Evolutionary conservation across 148 eudicot genomes (phyloP), one percentile per base, ranked within the genome.

Genomic region (Camellia japonica): DNA sequence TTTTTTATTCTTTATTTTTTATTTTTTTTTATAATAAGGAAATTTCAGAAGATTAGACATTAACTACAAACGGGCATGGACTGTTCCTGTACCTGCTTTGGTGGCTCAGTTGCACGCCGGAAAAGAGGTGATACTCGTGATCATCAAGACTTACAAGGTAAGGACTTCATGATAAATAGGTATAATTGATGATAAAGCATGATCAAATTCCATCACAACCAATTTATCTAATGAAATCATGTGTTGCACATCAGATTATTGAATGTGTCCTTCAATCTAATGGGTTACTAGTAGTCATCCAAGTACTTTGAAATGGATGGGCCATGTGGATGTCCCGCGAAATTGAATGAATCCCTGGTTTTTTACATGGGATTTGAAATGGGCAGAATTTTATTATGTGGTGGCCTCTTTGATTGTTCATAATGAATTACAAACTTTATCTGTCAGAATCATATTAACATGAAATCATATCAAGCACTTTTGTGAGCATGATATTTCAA

Each of bases 1-100:
- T 51, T 20, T 73, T 30, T 42, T 14, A 63, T 58, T 73, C 56
- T 56, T 55, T 73, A 64, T 38, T 73, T 73, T 38, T n/a, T n/a
- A n/a, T n/a, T n/a, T n/a, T n/a, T n/a, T n/a, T n/a, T 14, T 55
- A 15, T 55, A 54, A 55, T 30, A 19, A 30, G 56, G 43, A 14
- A 5, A 72, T 19, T 13, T 23, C 19, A 73, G 63, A 73, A 73
- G 76, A 54, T n/a, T 56, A 38, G 47, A 14, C 20, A 14, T 3
- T 7, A 38, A 43, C 18, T 73, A 42, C 59, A 15, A 78, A 15
- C 78, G 81, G 90, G 80, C 65, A 90, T 90, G 92, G 76, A 78
- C 63, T 87, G 92, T 75, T 52, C 86, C 82, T 88, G 92, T 75
- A 59, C 86, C 82, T 88, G 92, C 85, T 90, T 88, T 80, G 88